Percentiles rank a stretch among this genome's conserved stretches.
Conservation (phyloP, 192 early-diverging fungal species). For the Rhizophagus prolifer region DNA sequence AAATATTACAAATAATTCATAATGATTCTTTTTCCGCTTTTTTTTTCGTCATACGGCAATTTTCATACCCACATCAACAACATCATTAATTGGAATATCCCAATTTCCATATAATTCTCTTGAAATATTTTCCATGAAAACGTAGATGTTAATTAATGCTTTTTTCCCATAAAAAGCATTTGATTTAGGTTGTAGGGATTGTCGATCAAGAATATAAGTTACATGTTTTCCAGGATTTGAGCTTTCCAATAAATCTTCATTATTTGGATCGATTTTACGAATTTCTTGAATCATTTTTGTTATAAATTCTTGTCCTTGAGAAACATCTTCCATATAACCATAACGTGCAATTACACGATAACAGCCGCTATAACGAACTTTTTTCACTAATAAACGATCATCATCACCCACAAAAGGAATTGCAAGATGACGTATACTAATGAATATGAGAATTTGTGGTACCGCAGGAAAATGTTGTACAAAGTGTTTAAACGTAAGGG, state of each 20-base stretch:
- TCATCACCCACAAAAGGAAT: conserved; percentile 21
- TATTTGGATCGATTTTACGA: background rate
- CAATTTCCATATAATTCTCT: conserved; percentile 12
- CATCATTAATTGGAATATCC: conserved; percentile 14
- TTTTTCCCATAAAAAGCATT: background rate
- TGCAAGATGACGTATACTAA: conserved; percentile 23
- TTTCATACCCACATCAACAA: conserved; percentile 21
- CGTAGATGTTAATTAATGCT: background rate
- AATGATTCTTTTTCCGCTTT: too few relatives aligned
- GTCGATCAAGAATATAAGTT: conserved; percentile 5
- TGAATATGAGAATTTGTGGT: conserved; percentile 28
- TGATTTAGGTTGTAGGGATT: background rate
- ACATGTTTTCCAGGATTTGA: background rate
- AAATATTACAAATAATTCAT: too few relatives aligned
- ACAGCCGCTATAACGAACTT: background rate
- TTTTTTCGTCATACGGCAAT: background rate
- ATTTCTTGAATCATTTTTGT: background rate
- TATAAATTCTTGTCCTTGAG: conserved; percentile 19
- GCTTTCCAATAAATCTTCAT: background rate
- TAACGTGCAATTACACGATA: conserved; percentile 15
- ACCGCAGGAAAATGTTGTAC: conserved; percentile 26
- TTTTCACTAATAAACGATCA: conserved; percentile 21
- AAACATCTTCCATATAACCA: conserved; percentile 16
- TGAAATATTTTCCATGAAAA: conserved; percentile 11
- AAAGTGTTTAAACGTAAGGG: conserved; percentile 30